Percentiles rank a stretch among this genome's conserved stretches.
Conservation (phyloP, 208 protist genomes). For the Trypanosoma theileri region DNA sequence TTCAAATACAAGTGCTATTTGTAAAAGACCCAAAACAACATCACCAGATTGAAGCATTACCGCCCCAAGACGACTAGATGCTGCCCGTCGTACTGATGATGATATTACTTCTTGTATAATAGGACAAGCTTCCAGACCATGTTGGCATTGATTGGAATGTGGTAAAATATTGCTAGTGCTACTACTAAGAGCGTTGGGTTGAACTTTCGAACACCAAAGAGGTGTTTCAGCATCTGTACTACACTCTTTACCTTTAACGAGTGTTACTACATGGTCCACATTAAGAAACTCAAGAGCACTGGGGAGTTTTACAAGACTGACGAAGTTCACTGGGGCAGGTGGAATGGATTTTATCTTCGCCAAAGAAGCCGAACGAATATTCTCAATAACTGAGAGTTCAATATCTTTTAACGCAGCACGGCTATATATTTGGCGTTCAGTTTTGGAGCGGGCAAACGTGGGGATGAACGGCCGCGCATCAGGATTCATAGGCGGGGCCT, state of each 20-base stretch:
- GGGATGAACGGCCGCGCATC: constrained; percentile 28
- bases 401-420: constrained; percentile 17
- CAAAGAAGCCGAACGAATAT: constrained; percentile 10
- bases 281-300: constrained; percentile 24
- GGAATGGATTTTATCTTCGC: not conserved
- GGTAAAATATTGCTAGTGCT: not conserved
- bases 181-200: not conserved
- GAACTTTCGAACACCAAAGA: too few species aligned
- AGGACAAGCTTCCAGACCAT: constrained; percentile 44
- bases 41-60: constrained; percentile 64
- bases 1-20: constrained; percentile 76
- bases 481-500: constrained; percentile 27
- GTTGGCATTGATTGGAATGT: constrained; percentile 10
- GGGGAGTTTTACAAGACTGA: constrained; percentile 12
- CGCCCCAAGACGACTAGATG: constrained; percentile 42
- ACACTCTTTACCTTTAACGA: constrained; percentile 12
- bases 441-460: constrained; percentile 15
- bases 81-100: constrained; percentile 30
- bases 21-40: constrained; percentile 68
- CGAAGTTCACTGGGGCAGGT: constrained; percentile 16
- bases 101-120: constrained; percentile 34
- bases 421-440: constrained; percentile 14
- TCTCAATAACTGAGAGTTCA: constrained; percentile 11
- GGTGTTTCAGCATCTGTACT: too few species aligned
- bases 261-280: constrained; percentile 14